Evolutionary conservation across 2,329 filamentous ascomycete species (phyloP).

Genomic region (Talaromyces verruculosus): DNA sequence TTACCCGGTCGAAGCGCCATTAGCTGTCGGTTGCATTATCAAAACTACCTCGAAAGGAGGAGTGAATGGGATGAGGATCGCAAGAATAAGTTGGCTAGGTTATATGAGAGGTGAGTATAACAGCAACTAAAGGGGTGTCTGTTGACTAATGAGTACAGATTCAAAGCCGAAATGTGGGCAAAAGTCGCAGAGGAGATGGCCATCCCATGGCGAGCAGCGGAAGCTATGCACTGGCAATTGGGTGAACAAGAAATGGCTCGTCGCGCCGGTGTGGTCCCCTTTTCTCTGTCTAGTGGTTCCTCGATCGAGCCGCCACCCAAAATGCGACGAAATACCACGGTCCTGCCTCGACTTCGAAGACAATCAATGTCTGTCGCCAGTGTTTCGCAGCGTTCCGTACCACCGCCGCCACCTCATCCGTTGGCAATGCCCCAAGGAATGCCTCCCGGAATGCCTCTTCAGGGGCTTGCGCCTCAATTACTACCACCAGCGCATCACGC

Average conservation of each 20-base stretch:
- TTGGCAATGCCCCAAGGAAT: conserved; percentile 3
- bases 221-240: conserved; percentile 98
- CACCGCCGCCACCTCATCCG: conserved; percentile 14
- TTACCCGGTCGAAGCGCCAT: conserved; percentile 89
- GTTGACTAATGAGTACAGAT: conserved; percentile 55
- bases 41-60: conserved; percentile 91
- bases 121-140: neutral
- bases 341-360: conserved; percentile 41
- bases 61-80: conserved; percentile 97
- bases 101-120: conserved; percentile 82
- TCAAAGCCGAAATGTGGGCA: conserved; percentile 97
- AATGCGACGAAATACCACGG: conserved; percentile 40
- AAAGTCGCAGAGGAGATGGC: conserved; percentile 94
- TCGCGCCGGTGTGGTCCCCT: conserved; percentile 84
- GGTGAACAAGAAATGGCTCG: conserved; percentile 92
- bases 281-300: conserved; percentile 64
- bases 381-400: conserved; percentile 17
- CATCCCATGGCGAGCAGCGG: conserved; percentile 90
- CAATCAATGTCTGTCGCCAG: conserved; percentile 30
- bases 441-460: conserved; percentile 5
- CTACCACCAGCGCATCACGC: conserved; percentile 7
- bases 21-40: conserved; percentile 90
- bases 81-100: conserved; percentile 90
- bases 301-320: conserved; percentile 47
- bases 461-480: conserved; percentile 25